Base-by-base conservation (phyloP, 2,329 filamentous ascomycete species). In the Fusarium pseudonygamai region DNA sequence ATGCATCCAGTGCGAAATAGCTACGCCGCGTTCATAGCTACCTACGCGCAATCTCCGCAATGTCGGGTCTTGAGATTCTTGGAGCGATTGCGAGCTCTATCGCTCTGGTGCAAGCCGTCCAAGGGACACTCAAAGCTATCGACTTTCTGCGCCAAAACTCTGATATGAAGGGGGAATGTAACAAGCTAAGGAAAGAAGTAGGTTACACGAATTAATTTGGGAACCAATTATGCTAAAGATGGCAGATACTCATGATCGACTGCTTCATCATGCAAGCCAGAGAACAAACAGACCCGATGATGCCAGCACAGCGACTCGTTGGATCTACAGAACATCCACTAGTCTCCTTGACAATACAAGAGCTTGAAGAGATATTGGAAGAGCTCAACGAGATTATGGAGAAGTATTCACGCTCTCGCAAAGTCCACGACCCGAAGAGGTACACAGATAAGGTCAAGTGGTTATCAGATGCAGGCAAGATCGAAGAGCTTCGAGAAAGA, bases 51-150 rank as follows among this genome's bases (percentile, higher is more conserved):
- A 40, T 20, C 12, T 6, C 10, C 15, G 3, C 1, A 4, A 73
- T 74, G 71, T 74, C 68, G 0, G 67, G 64, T 0, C n/a, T 72
- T 1, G 72, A 74, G 43, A 63, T 75, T 12, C 50, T 72, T 1
- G 72, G 72, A 2, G 72, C 64, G 6, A 15, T 74, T 7, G 68
- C 64, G 1, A 70, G 68, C 30, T 72, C 72, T 4, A 26, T 74
- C 12, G 68, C 72, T 13, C 30, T 75, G 16, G 64, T 12, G 0
- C 55, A 75, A 30, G 64, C 62, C 0, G 58, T 72, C 8, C 20
- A 72, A 28, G 60, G 64, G 6, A 60, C 50, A 2, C 32, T 70
- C 22, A 74, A 70, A 13, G 61, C 58, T 11, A 4, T 72, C 5
- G 62, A 72, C 47, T 53, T 73, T 3, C 24, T 75, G 7, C 55